A percentile compares a stretch with the other conserved stretches of the same genome.
Conservation (phyloP, 495 filamentous ascomycete species). For the Talaromyces adpressus region DNA sequence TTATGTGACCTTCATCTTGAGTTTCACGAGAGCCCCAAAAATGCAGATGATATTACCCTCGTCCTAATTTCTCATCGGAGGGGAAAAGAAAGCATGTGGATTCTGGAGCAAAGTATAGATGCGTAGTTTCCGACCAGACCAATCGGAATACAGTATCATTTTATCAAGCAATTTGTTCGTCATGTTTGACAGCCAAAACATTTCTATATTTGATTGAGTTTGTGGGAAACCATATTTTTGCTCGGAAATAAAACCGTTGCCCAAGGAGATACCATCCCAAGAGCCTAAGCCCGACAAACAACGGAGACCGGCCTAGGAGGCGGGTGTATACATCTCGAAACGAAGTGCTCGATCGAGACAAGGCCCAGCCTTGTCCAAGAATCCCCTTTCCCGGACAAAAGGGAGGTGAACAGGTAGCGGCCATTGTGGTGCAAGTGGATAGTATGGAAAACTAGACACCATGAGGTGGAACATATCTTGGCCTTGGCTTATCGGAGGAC, state of each 20-base stretch:
- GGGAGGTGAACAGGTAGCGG: neutral
- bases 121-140: conserved; percentile 2
- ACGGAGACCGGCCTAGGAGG: neutral
- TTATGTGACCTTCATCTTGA: neutral
- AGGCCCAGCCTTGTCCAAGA: neutral
- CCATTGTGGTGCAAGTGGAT: neutral
- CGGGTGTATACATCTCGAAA: neutral
- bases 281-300: neutral
- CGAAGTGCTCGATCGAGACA: conserved; percentile 4
- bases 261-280: neutral
- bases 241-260: neutral
- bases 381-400: neutral
- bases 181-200: neutral
- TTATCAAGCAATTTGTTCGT: too few relatives aligned
- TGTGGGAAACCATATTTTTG: neutral
- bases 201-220: neutral
- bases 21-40: neutral
- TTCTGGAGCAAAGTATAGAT: too few relatives aligned
- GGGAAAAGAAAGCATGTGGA: neutral
- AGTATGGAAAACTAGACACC: conserved; percentile 2
- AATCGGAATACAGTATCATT: too few relatives aligned
- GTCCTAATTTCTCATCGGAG: neutral
- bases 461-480: neutral
- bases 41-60: neutral
- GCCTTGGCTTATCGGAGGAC: neutral